phyloP scores from a whole-genome alignment of 768 basidiomycete species.

The Glaciozyma martinii region DNA sequence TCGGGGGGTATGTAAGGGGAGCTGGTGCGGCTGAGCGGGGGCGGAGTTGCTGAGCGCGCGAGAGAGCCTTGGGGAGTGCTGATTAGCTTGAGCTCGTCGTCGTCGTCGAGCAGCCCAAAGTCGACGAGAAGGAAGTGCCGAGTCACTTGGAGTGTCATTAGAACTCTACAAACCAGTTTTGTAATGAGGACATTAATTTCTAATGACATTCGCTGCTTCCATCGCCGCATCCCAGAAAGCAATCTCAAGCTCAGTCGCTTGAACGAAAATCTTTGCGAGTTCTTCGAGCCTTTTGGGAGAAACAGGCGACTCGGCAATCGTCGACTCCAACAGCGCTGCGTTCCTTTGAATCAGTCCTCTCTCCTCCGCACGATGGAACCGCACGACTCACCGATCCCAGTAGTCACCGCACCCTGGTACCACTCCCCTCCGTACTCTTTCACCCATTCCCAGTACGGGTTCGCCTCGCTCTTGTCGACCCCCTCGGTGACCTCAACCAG shows the following conservation, averaged over 20 bases:
- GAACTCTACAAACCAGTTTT: no score
- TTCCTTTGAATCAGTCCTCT: background rate
- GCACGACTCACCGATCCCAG: conserved; percentile 57
- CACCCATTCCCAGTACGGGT: conserved; percentile 55
- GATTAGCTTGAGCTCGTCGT: no score
- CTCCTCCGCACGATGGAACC: no score
- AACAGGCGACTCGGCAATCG: conserved; percentile 56
- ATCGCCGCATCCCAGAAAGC: conserved; percentile 78
- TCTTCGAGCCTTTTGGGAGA: conserved; percentile 53
- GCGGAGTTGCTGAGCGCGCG: no score
- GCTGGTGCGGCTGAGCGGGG: no score
- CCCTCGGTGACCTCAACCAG: conserved; percentile 52
- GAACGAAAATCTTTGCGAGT: conserved; percentile 64
- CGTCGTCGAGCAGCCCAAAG: no score
- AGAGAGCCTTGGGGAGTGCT: no score
- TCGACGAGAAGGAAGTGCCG: no score
- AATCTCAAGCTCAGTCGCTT: conserved; percentile 66
- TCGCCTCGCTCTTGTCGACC: conserved; percentile 50
- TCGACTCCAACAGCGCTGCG: conserved; percentile 63
- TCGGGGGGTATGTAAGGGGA: no score
- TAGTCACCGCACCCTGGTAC: conserved; percentile 63
- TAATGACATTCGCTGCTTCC: conserved; percentile 11
- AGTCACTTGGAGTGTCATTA: no score
- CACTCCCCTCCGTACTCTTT: conserved; percentile 60
- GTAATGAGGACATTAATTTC: no score